Percentiles rank a stretch among this genome's conserved stretches.
phyloP scores from a whole-genome alignment of 805 yeast genomes.

The Candida silvicultrix region DNA sequence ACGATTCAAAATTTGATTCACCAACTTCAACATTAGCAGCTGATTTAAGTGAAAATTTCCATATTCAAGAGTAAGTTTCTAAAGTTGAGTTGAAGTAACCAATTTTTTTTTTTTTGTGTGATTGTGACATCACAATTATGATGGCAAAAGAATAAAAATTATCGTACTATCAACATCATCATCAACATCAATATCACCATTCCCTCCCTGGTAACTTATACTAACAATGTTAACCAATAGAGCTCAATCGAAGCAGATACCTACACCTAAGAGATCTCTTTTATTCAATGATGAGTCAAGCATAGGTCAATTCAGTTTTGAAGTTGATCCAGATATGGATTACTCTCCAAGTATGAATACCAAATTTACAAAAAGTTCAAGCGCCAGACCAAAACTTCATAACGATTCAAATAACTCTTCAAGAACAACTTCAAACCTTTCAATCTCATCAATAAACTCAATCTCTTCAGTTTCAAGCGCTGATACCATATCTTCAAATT shows the following conservation, averaged over 20 bases:
- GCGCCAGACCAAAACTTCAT: conserved; percentile 4
- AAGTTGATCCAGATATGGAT: not conserved
- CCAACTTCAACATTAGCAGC: conserved; percentile 34
- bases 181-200: no score
- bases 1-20: conserved; percentile 32
- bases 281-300: conserved; percentile 2
- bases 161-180: no score
- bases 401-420: conserved; percentile 5
- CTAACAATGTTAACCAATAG: conserved; percentile 1
- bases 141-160: not conserved
- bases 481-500: conserved; percentile 7
- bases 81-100: not conserved
- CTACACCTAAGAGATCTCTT: conserved; percentile 15
- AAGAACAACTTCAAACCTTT: conserved; percentile 17
- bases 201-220: not conserved
- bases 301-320: not conserved
- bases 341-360: not conserved
- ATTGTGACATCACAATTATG: conserved; percentile 1
- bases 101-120: not conserved
- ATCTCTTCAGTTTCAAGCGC: conserved; percentile 18
- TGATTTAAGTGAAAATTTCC: conserved; percentile 31
- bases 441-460: conserved; percentile 18
- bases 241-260: conserved; percentile 1
- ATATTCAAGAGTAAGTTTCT: conserved; percentile 21
- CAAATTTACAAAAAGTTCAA: not conserved